These are phyloP conservation scores for Aspergillus kassunensis DNA, from an alignment of 495 filamentous ascomycete species.

Conservation along the genomic window DNA sequence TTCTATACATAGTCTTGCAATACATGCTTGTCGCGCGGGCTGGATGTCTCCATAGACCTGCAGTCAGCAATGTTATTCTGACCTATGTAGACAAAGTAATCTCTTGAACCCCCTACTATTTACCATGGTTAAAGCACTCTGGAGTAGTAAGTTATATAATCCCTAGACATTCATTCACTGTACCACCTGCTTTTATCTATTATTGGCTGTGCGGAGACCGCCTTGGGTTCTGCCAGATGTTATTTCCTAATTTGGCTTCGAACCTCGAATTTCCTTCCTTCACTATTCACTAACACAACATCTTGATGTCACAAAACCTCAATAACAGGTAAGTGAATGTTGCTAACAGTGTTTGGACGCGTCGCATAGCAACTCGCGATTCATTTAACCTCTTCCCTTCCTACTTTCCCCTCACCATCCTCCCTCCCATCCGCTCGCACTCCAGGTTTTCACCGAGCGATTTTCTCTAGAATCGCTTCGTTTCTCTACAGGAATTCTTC, in stretches of 20 bases:
- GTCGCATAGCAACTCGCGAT: neutral
- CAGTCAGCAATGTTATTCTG: too few relatives aligned
- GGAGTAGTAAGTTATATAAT: too few relatives aligned
- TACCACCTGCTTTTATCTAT: too few relatives aligned
- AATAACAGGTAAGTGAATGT: slow-evolving; percentile 2
- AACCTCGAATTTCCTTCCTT: neutral
- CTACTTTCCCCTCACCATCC: slow-evolving; percentile 1
- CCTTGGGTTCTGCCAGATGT: slow-evolving; percentile 16
- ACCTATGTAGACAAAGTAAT: too few relatives aligned
- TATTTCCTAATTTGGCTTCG: too few relatives aligned
- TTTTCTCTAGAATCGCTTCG: neutral
- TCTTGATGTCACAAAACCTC: neutral
- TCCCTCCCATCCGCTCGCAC: slow-evolving; percentile 5
- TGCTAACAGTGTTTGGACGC: slow-evolving; percentile 2
- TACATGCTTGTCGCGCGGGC: too few relatives aligned
- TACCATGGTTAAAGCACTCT: too few relatives aligned
- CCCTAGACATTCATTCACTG: too few relatives aligned
- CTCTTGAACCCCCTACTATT: too few relatives aligned
- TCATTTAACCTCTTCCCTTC: neutral
- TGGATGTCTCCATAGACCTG: too few relatives aligned
- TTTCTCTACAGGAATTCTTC: neutral
- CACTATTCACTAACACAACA: neutral
- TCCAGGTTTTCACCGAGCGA: neutral
- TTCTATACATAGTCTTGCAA: too few relatives aligned
- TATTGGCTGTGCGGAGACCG: too few relatives aligned